Percentiles rank a stretch among this genome's conserved stretches.
Conservation (phyloP, 2,329 filamentous ascomycete genomes). For the Thermoascus crustaceus region DNA sequence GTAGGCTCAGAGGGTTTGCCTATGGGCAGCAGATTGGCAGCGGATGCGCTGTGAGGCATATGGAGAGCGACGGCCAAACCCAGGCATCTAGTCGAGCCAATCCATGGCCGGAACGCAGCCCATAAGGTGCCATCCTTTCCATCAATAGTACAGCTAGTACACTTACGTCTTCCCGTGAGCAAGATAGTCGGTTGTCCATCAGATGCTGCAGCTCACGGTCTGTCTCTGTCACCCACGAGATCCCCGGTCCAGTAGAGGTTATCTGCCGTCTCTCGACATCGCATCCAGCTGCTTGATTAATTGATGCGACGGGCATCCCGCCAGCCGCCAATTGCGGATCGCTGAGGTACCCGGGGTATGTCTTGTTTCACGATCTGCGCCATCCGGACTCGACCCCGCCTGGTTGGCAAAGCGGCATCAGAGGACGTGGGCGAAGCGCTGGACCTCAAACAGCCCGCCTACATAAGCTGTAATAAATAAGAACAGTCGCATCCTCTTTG, state of each 20-base stretch:
- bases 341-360: not conserved
- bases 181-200: too few relatives aligned
- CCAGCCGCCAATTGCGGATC: not conserved
- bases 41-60: slow-evolving; percentile 1
- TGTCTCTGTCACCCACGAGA: too few relatives aligned
- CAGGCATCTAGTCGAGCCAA: not conserved
- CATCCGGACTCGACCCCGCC: slow-evolving; percentile 2
- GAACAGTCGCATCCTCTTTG: too few relatives aligned
- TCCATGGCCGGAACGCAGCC: not conserved
- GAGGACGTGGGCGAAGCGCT: slow-evolving; percentile 2
- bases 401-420: slow-evolving; percentile 1
- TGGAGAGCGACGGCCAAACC: not conserved
- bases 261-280: too few relatives aligned
- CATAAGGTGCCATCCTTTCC: slow-evolving; percentile 1
- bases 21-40: not conserved
- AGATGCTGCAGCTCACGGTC: too few relatives aligned
- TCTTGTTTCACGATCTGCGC: slow-evolving; percentile 5
- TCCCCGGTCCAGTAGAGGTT: too few relatives aligned
- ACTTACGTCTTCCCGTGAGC: not conserved
- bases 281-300: not conserved
- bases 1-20: not conserved
- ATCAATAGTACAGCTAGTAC: slow-evolving; percentile 1
- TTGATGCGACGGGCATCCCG: not conserved
- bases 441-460: not conserved
- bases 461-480: too few relatives aligned